Conservation (phyloP, 805 yeast genomes). For the Middelhovenomyces tepae region DNA sequence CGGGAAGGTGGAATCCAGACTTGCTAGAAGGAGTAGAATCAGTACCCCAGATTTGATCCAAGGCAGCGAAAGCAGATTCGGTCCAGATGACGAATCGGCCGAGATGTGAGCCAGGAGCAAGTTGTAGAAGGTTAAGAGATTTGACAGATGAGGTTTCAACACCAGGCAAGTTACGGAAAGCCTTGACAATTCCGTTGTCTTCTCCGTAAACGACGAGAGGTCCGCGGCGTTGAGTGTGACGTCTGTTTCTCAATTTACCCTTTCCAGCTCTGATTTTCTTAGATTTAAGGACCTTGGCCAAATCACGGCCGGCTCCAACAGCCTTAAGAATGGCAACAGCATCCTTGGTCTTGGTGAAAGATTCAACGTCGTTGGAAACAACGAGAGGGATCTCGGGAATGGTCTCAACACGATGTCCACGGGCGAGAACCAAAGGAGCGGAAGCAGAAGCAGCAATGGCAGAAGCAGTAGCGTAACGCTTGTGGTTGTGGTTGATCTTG, state of each 20-base stretch:
- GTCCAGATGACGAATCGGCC: slow-evolving; percentile 99
- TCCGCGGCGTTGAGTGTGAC: slow-evolving; percentile 99
- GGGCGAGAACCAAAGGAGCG: slow-evolving; percentile 95
- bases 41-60: slow-evolving; percentile 96
- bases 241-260: slow-evolving; percentile 99
- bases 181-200: slow-evolving; percentile 97
- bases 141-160: slow-evolving; percentile 93
- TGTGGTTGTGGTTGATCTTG: slow-evolving; percentile 99
- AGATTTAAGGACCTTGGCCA: slow-evolving; percentile 95
- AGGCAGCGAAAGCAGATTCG: slow-evolving; percentile 92
- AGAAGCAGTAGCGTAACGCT: slow-evolving; percentile 99
- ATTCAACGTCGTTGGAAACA: slow-evolving; percentile 86
- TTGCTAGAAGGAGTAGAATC: slow-evolving; percentile 71
- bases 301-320: slow-evolving; percentile 97
- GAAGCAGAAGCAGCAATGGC: slow-evolving; percentile 99
- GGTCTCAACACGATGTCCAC: slow-evolving; percentile 99
- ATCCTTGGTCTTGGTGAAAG: slow-evolving; percentile 93
- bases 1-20: slow-evolving; percentile 86
- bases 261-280: slow-evolving; percentile 99
- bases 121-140: slow-evolving; percentile 90
- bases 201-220: slow-evolving; percentile 97
- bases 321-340: slow-evolving; percentile 98
- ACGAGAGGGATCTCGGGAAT: slow-evolving; percentile 98
- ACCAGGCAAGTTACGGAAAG: slow-evolving; percentile 99
- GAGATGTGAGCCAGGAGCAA: slow-evolving; percentile 99